Evolutionary conservation across 345 rosid species (phyloP).

Genomic region (Bruguiera sexangula): DNA sequence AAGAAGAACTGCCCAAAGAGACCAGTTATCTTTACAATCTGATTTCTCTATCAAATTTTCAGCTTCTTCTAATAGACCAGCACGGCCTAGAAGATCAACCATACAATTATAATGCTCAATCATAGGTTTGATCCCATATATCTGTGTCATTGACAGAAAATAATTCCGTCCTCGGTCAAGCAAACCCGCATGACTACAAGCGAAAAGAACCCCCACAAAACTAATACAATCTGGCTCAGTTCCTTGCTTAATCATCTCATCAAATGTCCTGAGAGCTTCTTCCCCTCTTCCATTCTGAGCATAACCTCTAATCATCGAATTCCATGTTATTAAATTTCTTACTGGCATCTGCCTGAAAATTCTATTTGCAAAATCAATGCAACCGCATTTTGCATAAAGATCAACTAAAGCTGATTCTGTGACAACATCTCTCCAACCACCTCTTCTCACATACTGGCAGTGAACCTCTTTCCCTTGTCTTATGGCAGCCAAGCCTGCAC

Average conservation of each 20-base stretch:
- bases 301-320: slow-evolving; percentile 73
- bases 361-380: slow-evolving; percentile 53
- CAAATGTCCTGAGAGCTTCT: slow-evolving; percentile 59
- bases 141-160: slow-evolving; percentile 50
- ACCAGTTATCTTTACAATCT: slow-evolving; percentile 53
- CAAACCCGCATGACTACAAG: slow-evolving; percentile 82
- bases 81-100: slow-evolving; percentile 89
- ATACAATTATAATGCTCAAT: slow-evolving; percentile 84
- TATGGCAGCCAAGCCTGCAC: slow-evolving; percentile 73
- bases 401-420: slow-evolving; percentile 86
- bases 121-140: slow-evolving; percentile 59
- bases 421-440: slow-evolving; percentile 63
- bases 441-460: slow-evolving; percentile 76
- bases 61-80: slow-evolving; percentile 82
- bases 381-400: slow-evolving; percentile 86
- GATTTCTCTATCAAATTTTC: slow-evolving; percentile 61
- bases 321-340: slow-evolving; percentile 76
- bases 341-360: slow-evolving; percentile 48
- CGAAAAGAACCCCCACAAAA: slow-evolving; percentile 77
- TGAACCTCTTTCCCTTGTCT: slow-evolving; percentile 87
- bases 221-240: slow-evolving; percentile 70
- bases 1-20: slow-evolving; percentile 86
- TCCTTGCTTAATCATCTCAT: slow-evolving; percentile 53
- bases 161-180: slow-evolving; percentile 56
- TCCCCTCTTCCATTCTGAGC: slow-evolving; percentile 84